Percentiles rank a stretch among this genome's conserved stretches.
These are phyloP conservation scores for Suhomyces bribrorum DNA, from an alignment of 1,139 yeast genomes.

Conservation along the genomic window DNA sequence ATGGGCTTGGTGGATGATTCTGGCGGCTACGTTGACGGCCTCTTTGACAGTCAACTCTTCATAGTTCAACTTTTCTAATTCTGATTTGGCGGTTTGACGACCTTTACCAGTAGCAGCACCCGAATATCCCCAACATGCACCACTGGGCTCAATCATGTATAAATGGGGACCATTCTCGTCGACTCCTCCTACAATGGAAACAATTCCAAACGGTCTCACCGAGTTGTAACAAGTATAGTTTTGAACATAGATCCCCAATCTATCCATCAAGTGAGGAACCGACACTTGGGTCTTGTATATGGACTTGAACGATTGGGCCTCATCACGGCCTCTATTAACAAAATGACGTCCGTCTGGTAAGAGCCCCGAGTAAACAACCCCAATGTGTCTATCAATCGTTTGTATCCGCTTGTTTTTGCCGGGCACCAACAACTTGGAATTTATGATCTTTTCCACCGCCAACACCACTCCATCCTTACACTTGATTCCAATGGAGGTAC, in stretches of 20 bases:
- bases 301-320: conserved; percentile 77
- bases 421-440: conserved; percentile 86
- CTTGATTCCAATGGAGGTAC: conserved; percentile 91
- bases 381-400: conserved; percentile 89
- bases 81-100: conserved; percentile 93
- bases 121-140: conserved; percentile 93
- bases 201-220: conserved; percentile 95
- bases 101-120: conserved; percentile 99
- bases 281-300: conserved; percentile 77
- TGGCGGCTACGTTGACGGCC: conserved; percentile 92
- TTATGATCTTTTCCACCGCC: conserved; percentile 92
- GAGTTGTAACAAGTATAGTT: conserved; percentile 95
- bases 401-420: conserved; percentile 88
- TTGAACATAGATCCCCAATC: conserved; percentile 90
- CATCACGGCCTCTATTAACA: conserved; percentile 90
- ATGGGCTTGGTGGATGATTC: conserved; percentile 88
- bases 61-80: conserved; percentile 84
- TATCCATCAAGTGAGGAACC: conserved; percentile 79
- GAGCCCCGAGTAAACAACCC: conserved; percentile 92
- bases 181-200: conserved; percentile 90
- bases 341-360: conserved; percentile 96
- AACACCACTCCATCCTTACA: conserved; percentile 91
- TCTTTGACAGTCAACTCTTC: conserved; percentile 70
- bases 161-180: conserved; percentile 88
- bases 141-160: conserved; percentile 97